phyloP scores from a whole-genome alignment of 305 asterid species.

The Solanum chacoense region DNA sequence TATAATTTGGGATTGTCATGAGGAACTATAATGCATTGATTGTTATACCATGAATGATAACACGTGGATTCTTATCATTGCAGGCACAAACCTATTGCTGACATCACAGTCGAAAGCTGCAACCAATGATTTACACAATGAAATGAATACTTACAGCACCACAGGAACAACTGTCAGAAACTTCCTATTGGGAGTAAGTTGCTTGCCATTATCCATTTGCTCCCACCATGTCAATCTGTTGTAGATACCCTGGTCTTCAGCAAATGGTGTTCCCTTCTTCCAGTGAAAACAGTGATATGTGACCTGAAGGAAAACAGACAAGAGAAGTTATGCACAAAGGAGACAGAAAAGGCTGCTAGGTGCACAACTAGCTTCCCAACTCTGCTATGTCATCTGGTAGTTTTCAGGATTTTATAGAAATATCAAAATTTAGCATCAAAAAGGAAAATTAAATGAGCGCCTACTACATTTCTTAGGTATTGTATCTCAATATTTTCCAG shows the following conservation, averaged over 20 bases:
- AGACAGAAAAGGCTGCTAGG: not conserved
- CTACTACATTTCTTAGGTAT: not conserved
- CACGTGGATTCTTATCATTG: not conserved
- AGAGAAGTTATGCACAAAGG: not conserved
- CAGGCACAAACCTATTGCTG: not conserved
- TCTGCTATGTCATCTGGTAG: not conserved
- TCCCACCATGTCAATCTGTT: constrained; percentile 32
- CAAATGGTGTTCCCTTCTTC: constrained; percentile 27
- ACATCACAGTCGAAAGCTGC: not conserved
- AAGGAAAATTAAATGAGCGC: not conserved
- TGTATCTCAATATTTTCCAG: not conserved
- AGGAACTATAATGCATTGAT: not conserved
- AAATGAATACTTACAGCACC: constrained; percentile 21
- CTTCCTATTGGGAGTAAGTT: constrained; percentile 29
- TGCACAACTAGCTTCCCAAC: not conserved
- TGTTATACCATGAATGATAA: not conserved
- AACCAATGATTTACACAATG: not conserved
- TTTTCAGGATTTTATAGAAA: not conserved
- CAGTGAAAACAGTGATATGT: constrained; percentile 16
- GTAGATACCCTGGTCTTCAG: constrained; percentile 27
- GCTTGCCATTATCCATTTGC: constrained; percentile 28
- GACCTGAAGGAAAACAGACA: constrained; percentile 2
- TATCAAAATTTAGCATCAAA: not conserved
- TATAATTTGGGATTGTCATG: not conserved
- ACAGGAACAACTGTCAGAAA: constrained; percentile 24